phyloP scores from a whole-genome alignment of 805 yeast species.

The Yarrowia sp. region DNA sequence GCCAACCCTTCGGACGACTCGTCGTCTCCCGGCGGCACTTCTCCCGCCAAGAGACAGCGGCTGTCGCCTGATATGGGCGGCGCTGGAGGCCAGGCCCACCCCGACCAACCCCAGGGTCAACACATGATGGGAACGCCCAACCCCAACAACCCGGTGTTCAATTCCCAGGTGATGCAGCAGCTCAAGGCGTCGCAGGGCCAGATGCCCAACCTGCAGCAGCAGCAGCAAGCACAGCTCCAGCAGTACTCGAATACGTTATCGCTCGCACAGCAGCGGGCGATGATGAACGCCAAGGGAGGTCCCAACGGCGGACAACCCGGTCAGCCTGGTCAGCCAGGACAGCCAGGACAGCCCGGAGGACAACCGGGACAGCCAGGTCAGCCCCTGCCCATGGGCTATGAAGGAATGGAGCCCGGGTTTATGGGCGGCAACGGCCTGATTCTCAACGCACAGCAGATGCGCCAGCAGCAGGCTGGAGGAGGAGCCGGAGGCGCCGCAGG shows the following conservation, averaged over 20 bases:
- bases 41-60: conserved; percentile 51
- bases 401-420: conserved; percentile 41
- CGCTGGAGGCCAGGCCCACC: conserved; percentile 2
- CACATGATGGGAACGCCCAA: conserved; percentile 46
- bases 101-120: conserved; percentile 45
- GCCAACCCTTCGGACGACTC: conserved; percentile 45
- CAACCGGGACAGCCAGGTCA: conserved; percentile 16
- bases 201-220: conserved; percentile 41
- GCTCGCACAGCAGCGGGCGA: conserved; percentile 45
- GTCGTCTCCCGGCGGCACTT: conserved; percentile 45
- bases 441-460: conserved; percentile 41
- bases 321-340: conserved; percentile 22
- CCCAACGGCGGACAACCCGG: conserved; percentile 37
- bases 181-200: conserved; percentile 45
- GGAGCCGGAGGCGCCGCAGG: conserved; percentile 46
- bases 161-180: conserved; percentile 47
- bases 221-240: conserved; percentile 43
- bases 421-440: conserved; percentile 41
- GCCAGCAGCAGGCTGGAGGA: conserved; percentile 50
- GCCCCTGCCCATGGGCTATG: conserved; percentile 25
- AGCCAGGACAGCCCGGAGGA: conserved; percentile 19
- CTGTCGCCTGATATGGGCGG: conserved; percentile 48
- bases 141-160: conserved; percentile 42
- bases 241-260: conserved; percentile 44
- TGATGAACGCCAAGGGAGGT: conserved; percentile 43